Base-by-base conservation (phyloP, 2,329 filamentous ascomycete genomes). In the Fusarium burgessii region DNA sequence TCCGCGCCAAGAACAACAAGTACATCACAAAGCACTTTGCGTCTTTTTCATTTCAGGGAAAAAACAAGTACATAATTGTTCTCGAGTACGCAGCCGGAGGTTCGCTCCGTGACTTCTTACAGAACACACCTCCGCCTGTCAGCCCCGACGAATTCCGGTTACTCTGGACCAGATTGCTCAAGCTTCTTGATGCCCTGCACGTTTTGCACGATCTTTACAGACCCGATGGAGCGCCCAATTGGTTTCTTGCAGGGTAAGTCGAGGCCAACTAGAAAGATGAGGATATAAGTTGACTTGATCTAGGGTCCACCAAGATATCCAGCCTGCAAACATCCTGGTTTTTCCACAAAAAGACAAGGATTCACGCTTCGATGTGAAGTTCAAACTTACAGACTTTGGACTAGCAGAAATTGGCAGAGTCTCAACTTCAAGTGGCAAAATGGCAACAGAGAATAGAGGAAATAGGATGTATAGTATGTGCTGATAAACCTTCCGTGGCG, bases 391-490 rank as follows among this genome's bases (percentile, higher is more conserved):
- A 1, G 65, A 60, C 17, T 66, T 72, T n/a, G 68, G 70, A 2
- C 14, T 64, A n/a, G 50, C 60, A 2, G 64, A 62, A 2, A 29
- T 59, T 0, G 52, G 40, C 5, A 58, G 45, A 3, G 7, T 47
- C 11, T 50, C 47, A 4, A 13, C 6, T 3, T n/a, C 58, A 2
- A 12, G 23, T 0, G 20, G 36, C 5, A 25, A 6, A 1, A 17
- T 42, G 14, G 25, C 33, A 0, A 40, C 38, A 6, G 15, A 43
- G 6, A 64, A 63, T 7, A 33, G 46, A 8, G 52, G 60, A 1
- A 72, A 68, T 6, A 13, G 43, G 11, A 72, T 66, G 64, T 66
- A 72, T 11, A 27, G 70, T 66, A 11, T 58, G 70, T 45, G 23
- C 23, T 23, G 6, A 4, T 23, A 23, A 23, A 23, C 23, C 23